Percentiles rank a stretch among this genome's conserved stretches.
Evolutionary conservation across 2,329 filamentous ascomycete species (phyloP).

Genomic region (Cladosporium austrohemisphaericum): DNA sequence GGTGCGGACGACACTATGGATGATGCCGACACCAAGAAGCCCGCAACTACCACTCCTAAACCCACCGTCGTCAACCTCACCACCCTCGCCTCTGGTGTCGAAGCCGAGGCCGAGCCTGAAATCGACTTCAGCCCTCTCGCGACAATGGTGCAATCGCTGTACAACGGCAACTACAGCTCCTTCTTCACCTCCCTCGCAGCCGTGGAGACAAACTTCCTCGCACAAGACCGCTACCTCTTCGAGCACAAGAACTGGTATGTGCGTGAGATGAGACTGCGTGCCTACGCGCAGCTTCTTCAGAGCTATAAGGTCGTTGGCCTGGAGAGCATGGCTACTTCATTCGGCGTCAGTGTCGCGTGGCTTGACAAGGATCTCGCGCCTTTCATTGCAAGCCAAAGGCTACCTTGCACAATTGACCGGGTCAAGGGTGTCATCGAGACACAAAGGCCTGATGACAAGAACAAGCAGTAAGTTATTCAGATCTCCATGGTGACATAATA

Average conservation of each 20-base stretch:
- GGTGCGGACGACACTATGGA: conserved; percentile 68
- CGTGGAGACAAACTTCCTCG: conserved; percentile 91
- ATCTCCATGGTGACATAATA: too few species aligned
- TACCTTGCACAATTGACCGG: conserved; percentile 95
- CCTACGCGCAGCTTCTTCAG: conserved; percentile 94
- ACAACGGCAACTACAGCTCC: conserved; percentile 87
- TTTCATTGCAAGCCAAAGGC: conserved; percentile 91
- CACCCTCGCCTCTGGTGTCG: conserved; percentile 64
- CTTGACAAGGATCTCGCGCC: conserved; percentile 92
- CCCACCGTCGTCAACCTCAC: conserved; percentile 83
- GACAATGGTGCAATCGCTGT: conserved; percentile 83
- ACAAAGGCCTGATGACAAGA: conserved; percentile 96
- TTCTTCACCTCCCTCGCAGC: conserved; percentile 88
- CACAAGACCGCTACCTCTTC: conserved; percentile 87
- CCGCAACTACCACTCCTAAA: conserved; percentile 42
- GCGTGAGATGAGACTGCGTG: conserved; percentile 93
- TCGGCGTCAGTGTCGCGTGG: conserved; percentile 95
- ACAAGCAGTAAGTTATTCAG: conserved; percentile 67
- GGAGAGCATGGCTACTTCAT: conserved; percentile 94
- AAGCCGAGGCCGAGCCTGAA: conserved; percentile 60
- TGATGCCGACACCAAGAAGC: conserved; percentile 24
- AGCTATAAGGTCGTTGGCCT: conserved; percentile 97
- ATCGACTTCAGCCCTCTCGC: conserved; percentile 88
- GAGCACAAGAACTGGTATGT: conserved; percentile 98
- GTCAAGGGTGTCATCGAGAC: conserved; percentile 97